phyloP scores from a whole-genome alignment of 1,284 basidiomycete genomes.

The Fereydounia khargensis region DNA sequence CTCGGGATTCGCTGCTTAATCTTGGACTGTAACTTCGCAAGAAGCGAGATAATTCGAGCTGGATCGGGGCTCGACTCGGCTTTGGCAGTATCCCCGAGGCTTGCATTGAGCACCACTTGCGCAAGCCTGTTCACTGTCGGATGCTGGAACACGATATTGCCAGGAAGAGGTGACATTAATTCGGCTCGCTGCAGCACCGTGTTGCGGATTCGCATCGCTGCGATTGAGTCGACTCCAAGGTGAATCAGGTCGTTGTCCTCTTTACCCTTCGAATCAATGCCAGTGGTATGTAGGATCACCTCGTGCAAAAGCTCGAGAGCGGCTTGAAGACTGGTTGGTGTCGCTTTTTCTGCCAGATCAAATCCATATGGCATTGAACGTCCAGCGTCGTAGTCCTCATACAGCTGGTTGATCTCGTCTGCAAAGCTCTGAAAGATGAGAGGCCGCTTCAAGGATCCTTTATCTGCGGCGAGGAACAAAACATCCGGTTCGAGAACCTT shows the following conservation, averaged over 20 bases:
- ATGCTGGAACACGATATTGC: constrained; percentile 61
- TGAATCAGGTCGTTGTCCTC: constrained; percentile 57
- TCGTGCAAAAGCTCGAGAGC: too few relatives aligned
- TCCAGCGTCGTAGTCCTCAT: constrained; percentile 22
- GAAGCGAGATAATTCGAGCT: too few relatives aligned
- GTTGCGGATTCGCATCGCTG: constrained; percentile 63
- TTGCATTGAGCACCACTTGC: too few relatives aligned
- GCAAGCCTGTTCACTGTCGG: constrained; percentile 59
- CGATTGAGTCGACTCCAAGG: constrained; percentile 65
- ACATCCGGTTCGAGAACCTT: constrained; percentile 3
- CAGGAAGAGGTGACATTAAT: constrained; percentile 46
- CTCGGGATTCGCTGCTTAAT: not conserved
- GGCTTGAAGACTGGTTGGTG: too few relatives aligned
- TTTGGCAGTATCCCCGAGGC: too few relatives aligned
- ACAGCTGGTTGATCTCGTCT: constrained; percentile 13
- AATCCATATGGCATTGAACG: too few relatives aligned
- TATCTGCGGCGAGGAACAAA: constrained; percentile 18
- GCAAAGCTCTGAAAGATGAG: constrained; percentile 12
- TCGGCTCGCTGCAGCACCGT: constrained; percentile 15
- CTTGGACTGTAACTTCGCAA: too few relatives aligned
- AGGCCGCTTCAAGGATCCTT: constrained; percentile 22
- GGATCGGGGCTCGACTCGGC: too few relatives aligned
- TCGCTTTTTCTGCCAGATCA: too few relatives aligned
- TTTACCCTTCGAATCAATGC: constrained; percentile 29
- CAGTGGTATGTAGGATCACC: constrained; percentile 43